These are phyloP conservation scores for Naganishia antarctica DNA, from an alignment of 768 basidiomycete genomes.

Conservation along the genomic window DNA sequence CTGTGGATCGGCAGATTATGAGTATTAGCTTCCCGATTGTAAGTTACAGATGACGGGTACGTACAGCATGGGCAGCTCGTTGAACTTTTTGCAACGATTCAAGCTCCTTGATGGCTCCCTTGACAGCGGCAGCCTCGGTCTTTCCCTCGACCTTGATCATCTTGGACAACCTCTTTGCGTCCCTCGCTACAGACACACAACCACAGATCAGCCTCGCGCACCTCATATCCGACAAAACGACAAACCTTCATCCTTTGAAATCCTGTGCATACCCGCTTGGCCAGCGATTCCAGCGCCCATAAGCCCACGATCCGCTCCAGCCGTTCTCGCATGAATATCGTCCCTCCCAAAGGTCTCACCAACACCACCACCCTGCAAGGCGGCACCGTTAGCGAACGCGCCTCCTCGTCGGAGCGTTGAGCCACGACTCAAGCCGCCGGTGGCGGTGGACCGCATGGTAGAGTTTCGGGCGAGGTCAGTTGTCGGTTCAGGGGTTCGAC, in stretches of 20 bases:
- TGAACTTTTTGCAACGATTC: conserved; percentile 67
- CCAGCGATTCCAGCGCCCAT: conserved; percentile 16
- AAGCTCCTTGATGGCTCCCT: conserved; percentile 62
- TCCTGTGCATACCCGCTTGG: conserved; percentile 24
- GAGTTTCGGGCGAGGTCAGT: conserved; percentile 9
- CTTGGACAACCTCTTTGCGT: conserved; percentile 62
- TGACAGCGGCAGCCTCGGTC: conserved; percentile 62
- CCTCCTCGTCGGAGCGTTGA: conserved; percentile 27
- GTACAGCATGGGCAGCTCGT: conserved; percentile 53
- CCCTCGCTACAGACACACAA: conserved; percentile 32
- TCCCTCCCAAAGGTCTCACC: conserved; percentile 22
- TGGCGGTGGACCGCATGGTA: conserved; percentile 18
- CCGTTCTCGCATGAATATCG: conserved; percentile 29
- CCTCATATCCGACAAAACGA: too few species aligned
- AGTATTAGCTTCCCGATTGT: too few species aligned
- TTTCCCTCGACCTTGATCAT: conserved; percentile 67
- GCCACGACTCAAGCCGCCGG: conserved; percentile 22
- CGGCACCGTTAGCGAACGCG: conserved; percentile 29
- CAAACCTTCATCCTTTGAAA: conserved; percentile 24
- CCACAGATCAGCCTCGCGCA: neutral
- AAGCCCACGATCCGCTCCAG: conserved; percentile 18
- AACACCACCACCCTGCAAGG: conserved; percentile 28
- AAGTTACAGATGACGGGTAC: neutral
- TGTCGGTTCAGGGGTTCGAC: conserved; percentile 4
- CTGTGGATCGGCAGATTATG: conserved; percentile 39